Evolutionary conservation across 2,329 filamentous ascomycete species (phyloP).

Genomic region (Neofusicoccum umdonicola): DNA sequence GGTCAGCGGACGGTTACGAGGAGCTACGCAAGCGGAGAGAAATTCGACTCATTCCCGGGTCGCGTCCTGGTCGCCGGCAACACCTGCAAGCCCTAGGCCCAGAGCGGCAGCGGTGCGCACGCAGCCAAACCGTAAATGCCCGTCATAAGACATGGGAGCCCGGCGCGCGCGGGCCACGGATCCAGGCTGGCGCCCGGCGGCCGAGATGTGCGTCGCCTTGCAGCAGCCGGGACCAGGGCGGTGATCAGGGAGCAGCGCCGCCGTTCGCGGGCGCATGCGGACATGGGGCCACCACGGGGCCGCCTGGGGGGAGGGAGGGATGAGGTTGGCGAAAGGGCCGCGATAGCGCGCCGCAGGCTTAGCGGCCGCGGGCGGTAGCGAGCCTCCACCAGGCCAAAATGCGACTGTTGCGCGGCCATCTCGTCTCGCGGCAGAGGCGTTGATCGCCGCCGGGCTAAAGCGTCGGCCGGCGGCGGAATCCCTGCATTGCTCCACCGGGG

Average conservation of each 20-base stretch:
- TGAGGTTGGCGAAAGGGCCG: neutral
- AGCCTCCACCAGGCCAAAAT: neutral
- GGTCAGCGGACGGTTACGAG: conserved; percentile 8
- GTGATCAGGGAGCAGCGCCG: conserved; percentile 10
- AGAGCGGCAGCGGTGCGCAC: conserved; percentile 2
- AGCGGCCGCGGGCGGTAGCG: conserved; percentile 5
- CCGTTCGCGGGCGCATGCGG: conserved; percentile 1
- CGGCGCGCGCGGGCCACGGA: neutral
- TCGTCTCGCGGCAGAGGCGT: conserved; percentile 17
- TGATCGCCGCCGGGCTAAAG: conserved; percentile 15
- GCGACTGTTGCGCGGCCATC: conserved; percentile 9
- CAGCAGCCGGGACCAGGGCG: conserved; percentile 6
- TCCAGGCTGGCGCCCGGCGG: conserved; percentile 7
- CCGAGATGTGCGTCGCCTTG: conserved; percentile 10
- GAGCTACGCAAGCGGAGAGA: conserved; percentile 17
- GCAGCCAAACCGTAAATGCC: neutral
- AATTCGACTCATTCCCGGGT: conserved; percentile 17
- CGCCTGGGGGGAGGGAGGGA: neutral
- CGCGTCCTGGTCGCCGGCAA: conserved; percentile 15
- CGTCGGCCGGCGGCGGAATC: conserved; percentile 5
- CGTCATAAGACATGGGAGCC: conserved; percentile 9
- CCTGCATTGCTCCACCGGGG: neutral
- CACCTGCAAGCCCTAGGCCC: conserved; percentile 11
- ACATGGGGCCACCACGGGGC: neutral
- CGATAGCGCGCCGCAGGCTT: neutral